These are phyloP conservation scores for Rhizopus sp. DNA, from an alignment of 371 early-diverging fungal species.

Conservation along the genomic window DNA sequence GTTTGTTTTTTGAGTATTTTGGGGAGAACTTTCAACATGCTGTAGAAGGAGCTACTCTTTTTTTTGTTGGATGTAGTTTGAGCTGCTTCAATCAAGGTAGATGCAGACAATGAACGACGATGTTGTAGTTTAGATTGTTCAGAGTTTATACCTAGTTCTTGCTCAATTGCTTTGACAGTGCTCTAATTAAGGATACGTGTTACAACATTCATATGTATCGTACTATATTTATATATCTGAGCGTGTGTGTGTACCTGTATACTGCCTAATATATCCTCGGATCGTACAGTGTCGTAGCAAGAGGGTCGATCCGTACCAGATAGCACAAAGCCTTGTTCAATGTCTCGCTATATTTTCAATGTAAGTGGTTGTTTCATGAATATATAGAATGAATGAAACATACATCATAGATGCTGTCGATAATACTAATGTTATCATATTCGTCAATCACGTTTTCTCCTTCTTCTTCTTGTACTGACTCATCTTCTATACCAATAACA, in stretches of 20 bases:
- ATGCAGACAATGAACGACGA: not conserved
- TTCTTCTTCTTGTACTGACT: conserved; percentile 1
- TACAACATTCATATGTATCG: not conserved
- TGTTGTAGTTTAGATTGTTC: not conserved
- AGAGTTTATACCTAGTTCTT: not conserved
- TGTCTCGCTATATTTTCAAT: conserved; percentile 13
- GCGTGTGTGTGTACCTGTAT: conserved; percentile 11
- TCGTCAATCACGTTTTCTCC: conserved; percentile 1
- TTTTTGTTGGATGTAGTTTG: not conserved
- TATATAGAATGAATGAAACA: not conserved
- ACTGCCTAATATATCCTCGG: conserved; percentile 17
- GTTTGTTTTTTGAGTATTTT: not conserved
- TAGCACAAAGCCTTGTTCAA: conserved; percentile 10
- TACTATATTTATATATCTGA: no score
- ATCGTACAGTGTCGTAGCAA: not conserved
- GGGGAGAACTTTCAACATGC: not conserved
- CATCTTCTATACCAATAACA: conserved; percentile 1
- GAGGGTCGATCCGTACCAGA: conserved; percentile 2
- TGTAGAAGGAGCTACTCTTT: not conserved
- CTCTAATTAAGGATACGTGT: not conserved
- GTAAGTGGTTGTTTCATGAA: conserved; percentile 8
- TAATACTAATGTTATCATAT: conserved; percentile 7
- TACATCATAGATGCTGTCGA: conserved; percentile 21
- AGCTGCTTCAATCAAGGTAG: not conserved
- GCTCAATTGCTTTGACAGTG: not conserved